phyloP scores from a whole-genome alignment of 768 basidiomycete species.

The Russula abietina region DNA sequence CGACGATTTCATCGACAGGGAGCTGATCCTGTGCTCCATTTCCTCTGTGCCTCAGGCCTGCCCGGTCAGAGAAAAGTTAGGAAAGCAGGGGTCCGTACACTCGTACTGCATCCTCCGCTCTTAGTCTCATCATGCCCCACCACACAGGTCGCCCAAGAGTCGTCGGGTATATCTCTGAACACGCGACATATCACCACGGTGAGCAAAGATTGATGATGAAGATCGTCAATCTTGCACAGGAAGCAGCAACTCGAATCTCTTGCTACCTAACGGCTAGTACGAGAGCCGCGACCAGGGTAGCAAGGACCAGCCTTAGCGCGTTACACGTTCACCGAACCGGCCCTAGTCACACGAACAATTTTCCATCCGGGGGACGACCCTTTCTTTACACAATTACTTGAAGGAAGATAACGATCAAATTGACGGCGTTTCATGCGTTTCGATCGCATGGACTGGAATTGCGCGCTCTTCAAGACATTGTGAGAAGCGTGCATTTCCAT shows the following conservation, averaged over 20 bases:
- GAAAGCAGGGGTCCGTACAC: slow-evolving; percentile 32
- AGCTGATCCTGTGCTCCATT: slow-evolving; percentile 95
- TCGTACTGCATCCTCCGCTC: too few relatives aligned
- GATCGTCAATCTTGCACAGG: slow-evolving; percentile 90
- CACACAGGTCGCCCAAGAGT: slow-evolving; percentile 82
- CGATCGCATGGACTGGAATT: too few relatives aligned
- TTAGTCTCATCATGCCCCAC: not conserved
- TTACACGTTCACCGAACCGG: slow-evolving; percentile 88
- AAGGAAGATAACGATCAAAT: slow-evolving; percentile 81
- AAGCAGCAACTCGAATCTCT: slow-evolving; percentile 88
- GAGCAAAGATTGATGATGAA: slow-evolving; percentile 82
- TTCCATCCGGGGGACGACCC: slow-evolving; percentile 84
- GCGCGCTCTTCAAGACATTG: too few relatives aligned
- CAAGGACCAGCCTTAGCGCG: slow-evolving; percentile 95
- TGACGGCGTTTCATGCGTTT: too few relatives aligned
- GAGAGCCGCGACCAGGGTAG: slow-evolving; percentile 91
- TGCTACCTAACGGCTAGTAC: slow-evolving; percentile 88
- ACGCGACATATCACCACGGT: slow-evolving; percentile 95
- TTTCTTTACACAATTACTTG: slow-evolving; percentile 71
- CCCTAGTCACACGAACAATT: slow-evolving; percentile 63
- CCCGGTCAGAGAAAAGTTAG: slow-evolving; percentile 94
- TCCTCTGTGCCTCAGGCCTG: slow-evolving; percentile 93
- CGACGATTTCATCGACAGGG: slow-evolving; percentile 98
- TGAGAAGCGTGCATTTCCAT: too few relatives aligned
- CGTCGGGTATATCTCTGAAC: slow-evolving; percentile 90